Conservation (phyloP, 2,329 filamentous ascomycete genomes). For the Shiraia sp. region DNA sequence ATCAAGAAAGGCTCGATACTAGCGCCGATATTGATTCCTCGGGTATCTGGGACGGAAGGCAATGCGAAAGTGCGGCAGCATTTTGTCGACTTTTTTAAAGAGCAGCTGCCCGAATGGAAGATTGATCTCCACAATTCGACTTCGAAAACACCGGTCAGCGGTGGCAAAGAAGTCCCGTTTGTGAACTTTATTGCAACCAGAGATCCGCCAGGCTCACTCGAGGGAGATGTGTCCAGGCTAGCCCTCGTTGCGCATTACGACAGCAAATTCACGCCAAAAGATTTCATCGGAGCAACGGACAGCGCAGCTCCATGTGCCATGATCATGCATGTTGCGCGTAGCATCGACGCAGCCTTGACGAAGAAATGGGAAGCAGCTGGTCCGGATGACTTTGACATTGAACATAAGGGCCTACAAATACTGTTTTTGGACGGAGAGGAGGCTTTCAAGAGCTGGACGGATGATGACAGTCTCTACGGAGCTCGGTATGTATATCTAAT, state of each 20-base stretch:
- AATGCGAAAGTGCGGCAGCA: slow-evolving; percentile 77
- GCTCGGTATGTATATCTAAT: slow-evolving; percentile 63
- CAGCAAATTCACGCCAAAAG: slow-evolving; percentile 76
- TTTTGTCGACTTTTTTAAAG: slow-evolving; percentile 81
- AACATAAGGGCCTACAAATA: slow-evolving; percentile 83
- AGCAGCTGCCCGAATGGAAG: slow-evolving; percentile 77
- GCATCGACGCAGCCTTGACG: slow-evolving; percentile 80
- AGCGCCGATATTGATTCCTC: slow-evolving; percentile 81
- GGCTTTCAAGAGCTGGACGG: slow-evolving; percentile 81
- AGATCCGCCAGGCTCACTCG: slow-evolving; percentile 78
- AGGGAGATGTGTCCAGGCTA: slow-evolving; percentile 78
- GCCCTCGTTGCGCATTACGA: slow-evolving; percentile 95
- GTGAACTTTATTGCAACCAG: slow-evolving; percentile 86
- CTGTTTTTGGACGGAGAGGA: slow-evolving; percentile 93
- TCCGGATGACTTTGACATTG: slow-evolving; percentile 58
- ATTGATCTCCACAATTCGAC: slow-evolving; percentile 87
- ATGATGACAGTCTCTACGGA: slow-evolving; percentile 85
- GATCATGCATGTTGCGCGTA: slow-evolving; percentile 82
- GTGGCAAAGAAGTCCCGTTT: slow-evolving; percentile 76
- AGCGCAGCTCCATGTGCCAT: slow-evolving; percentile 95
- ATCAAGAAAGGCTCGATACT: slow-evolving; percentile 77
- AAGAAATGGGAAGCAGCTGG: slow-evolving; percentile 74
- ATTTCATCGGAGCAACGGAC: slow-evolving; percentile 92
- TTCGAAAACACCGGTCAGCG: slow-evolving; percentile 76
- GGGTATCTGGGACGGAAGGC: slow-evolving; percentile 84